Evolutionary conservation across 768 basidiomycete genomes (phyloP), one percentile per base, ranked within the genome.

Genomic region (Mycena albidolilacea): DNA sequence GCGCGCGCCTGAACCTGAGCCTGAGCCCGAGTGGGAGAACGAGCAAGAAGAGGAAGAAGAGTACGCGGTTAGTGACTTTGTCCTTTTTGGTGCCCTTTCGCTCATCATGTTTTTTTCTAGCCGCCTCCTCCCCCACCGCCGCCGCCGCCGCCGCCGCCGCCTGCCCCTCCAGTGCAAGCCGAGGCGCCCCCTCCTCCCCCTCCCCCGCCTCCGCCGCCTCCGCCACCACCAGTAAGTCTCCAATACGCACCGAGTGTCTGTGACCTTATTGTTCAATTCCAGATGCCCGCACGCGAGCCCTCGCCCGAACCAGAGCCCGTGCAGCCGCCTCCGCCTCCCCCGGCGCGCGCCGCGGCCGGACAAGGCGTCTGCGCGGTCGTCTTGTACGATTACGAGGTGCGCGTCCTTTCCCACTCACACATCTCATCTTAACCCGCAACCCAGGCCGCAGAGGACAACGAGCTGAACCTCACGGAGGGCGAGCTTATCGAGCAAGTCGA

Each of bases 391-490:
- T 98, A 97, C 76, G 93, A 94, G 89, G 92, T 84, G 70, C 74
- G 78, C 14, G 44, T 12, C 23, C 10, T n/a, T 30, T 43, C 43
- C 50, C 69, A 37, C 63, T 38, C 5, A 12, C 50, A 52, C 23
- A 46, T 66, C n/a, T n/a, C 50, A 37, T 12, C 63, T 44, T 19
- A 6, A n/a, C 48, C 10, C 15, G 19, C 30, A 30, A 57, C 23
- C 6, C 41, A 93, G 90, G 94, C 93, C 17, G 86, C 91, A 12
- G 95, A 96, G 82, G 94, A 96, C 72, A 96, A 96, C 77, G 97
- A 98, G 79, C 90, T 98, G 85, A 81, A 81, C 69, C 87, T 98
- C 30, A 75, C 84, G 1, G 96, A 97, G 80, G 95, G 95, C 57
- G 95, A 97, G 78, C 81, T 91, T 44, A 90, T 98, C 61, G 90